A percentile compares a stretch with the other conserved stretches of the same genome.
Conservation (phyloP, 2,329 filamentous ascomycete species). For the Phymatotrichopsis omnivora region DNA sequence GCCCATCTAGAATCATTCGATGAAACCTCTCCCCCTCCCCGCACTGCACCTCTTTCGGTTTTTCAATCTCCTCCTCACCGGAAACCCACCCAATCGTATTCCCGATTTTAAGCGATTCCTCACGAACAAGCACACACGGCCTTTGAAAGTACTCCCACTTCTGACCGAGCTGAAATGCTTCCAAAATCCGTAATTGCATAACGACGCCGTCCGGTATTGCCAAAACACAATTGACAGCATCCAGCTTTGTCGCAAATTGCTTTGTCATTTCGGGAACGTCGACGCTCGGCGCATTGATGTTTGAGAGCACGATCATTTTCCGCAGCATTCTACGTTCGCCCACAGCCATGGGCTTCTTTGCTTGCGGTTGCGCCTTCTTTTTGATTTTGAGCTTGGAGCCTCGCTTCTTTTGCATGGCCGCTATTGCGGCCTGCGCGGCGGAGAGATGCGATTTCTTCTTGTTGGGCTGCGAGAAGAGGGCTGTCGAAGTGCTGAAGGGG, state of each 20-base stretch:
- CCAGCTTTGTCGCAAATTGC: slow-evolving; percentile 45
- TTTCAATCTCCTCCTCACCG: slow-evolving; percentile 38
- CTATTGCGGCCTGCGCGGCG: slow-evolving; percentile 9
- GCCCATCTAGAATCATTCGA: slow-evolving; percentile 60
- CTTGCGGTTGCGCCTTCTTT: too few relatives aligned
- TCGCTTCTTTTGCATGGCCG: slow-evolving; percentile 18
- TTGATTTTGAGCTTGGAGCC: slow-evolving; percentile 26
- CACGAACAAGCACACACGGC: slow-evolving; percentile 67
- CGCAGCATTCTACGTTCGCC: slow-evolving; percentile 81
- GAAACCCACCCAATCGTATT: slow-evolving; percentile 44
- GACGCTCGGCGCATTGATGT: slow-evolving; percentile 81
- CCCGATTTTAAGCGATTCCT: slow-evolving; percentile 66
- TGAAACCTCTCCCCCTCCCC: slow-evolving; percentile 6
- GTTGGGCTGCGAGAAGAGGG: slow-evolving; percentile 7
- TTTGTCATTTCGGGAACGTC: slow-evolving; percentile 53
- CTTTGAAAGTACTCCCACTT: slow-evolving; percentile 76
- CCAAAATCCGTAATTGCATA: slow-evolving; percentile 69
- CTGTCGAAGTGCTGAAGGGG: slow-evolving; percentile 25
- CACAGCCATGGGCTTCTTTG: slow-evolving; percentile 9
- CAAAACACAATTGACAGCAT: slow-evolving; percentile 53
- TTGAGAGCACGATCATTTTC: slow-evolving; percentile 84
- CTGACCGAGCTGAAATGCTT: slow-evolving; percentile 86
- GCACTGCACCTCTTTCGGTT: slow-evolving; percentile 40
- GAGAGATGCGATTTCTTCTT: slow-evolving; percentile 14
- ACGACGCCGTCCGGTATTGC: slow-evolving; percentile 59